Conservation (phyloP, 2,329 filamentous ascomycete species). For the Sordariomycetes sp. region DNA sequence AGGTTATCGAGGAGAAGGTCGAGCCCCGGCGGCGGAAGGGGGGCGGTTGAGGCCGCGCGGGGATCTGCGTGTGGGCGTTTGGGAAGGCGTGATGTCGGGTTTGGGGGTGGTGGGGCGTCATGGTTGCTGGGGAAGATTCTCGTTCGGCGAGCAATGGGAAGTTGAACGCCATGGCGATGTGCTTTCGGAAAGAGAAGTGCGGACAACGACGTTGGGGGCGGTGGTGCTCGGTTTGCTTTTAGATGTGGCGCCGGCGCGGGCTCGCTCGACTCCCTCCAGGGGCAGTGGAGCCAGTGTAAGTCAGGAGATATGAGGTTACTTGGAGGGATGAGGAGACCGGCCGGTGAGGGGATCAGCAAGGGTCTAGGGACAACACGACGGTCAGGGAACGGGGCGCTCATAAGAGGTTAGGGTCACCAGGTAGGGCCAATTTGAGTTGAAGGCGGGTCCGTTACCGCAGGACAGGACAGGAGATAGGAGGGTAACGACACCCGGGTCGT, state of each 20-base stretch:
- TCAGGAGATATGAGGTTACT: neutral
- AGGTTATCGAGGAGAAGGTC: neutral
- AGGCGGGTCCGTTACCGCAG: too few species aligned
- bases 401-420: too few species aligned
- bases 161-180: neutral
- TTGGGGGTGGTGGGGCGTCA: neutral
- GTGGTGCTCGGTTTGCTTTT: neutral
- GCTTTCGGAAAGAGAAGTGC: neutral
- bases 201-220: neutral
- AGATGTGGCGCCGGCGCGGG: neutral
- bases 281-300: neutral
- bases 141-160: neutral
- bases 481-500: too few species aligned
- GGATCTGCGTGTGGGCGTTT: neutral
- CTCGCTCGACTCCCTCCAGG: neutral
- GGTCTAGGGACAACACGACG: neutral
- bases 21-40: slow-evolving; percentile 7
- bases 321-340: neutral
- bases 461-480: too few species aligned
- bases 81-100: neutral
- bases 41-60: neutral
- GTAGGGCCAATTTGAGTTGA: too few species aligned
- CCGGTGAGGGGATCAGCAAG: neutral
- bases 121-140: neutral
- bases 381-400: neutral